These are phyloP conservation scores for Zygosaccharomyces bisporus DNA, from an alignment of 805 yeast genomes.

Conservation along the genomic window DNA sequence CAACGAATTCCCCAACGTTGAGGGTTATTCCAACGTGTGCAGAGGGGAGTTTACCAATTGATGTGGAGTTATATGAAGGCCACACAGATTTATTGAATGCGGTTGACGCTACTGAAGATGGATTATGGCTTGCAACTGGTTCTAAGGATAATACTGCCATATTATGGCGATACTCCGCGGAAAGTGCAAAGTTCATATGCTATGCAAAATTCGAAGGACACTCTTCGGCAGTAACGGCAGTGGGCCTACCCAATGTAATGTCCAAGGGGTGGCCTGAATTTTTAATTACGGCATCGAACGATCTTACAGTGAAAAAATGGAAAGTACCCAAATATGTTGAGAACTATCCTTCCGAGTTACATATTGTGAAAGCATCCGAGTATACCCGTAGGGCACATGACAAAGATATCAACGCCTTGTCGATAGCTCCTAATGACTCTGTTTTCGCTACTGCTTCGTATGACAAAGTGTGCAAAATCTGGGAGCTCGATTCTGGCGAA, in stretches of 20 bases:
- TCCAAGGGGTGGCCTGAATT: constrained; percentile 52
- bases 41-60: constrained; percentile 40
- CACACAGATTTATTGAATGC: constrained; percentile 83
- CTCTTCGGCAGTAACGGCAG: constrained; percentile 79
- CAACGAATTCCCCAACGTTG: constrained; percentile 89
- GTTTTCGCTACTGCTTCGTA: constrained; percentile 90
- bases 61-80: constrained; percentile 65
- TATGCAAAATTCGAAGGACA: constrained; percentile 79
- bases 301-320: constrained; percentile 86
- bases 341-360: constrained; percentile 21
- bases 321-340: constrained; percentile 47
- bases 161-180: constrained; percentile 67
- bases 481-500: constrained; percentile 87
- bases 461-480: constrained; percentile 85
- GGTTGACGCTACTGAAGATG: constrained; percentile 73
- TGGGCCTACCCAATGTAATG: constrained; percentile 62
- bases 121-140: constrained; percentile 86
- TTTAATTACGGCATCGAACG: constrained; percentile 77
- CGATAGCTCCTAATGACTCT: constrained; percentile 86
- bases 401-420: constrained; percentile 88
- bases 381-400: constrained; percentile 96
- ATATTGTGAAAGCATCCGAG: constrained; percentile 56
- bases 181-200: constrained; percentile 37
- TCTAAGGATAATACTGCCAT: constrained; percentile 85
- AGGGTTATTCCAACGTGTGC: constrained; percentile 53